Evolutionary conservation across 208 protist genomes (phyloP).

Genomic region (Leishmania gerbilli): DNA sequence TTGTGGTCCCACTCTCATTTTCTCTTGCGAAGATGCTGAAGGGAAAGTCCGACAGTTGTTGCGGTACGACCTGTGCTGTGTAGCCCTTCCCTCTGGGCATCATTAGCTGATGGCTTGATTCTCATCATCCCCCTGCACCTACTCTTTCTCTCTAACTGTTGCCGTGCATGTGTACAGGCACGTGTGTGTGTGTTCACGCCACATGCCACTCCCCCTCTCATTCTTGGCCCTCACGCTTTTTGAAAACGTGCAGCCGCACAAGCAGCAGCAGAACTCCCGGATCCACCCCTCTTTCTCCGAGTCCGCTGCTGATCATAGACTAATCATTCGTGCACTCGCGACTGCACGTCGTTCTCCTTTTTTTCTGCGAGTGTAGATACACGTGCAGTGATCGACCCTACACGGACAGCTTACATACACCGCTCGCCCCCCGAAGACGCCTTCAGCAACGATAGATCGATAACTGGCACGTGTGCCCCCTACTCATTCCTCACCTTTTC

Average conservation of each 20-base stretch:
- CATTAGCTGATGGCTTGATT: background rate
- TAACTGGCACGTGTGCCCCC: background rate
- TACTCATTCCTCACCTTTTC: background rate
- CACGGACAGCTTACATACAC: background rate
- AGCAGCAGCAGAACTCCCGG: background rate
- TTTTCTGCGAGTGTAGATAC: background rate
- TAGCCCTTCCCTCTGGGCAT: background rate
- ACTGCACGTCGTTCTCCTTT: background rate
- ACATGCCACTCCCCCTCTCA: background rate
- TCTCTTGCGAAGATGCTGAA: background rate
- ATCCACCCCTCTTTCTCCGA: background rate
- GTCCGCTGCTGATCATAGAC: conserved; percentile 4
- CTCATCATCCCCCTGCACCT: background rate
- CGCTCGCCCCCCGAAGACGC: background rate
- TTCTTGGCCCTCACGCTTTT: background rate
- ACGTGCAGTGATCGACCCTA: background rate
- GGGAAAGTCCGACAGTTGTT: background rate
- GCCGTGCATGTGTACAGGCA: background rate
- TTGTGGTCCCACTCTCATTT: background rate
- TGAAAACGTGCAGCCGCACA: background rate
- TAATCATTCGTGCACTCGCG: background rate
- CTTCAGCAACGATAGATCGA: background rate
- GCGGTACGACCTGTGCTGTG: background rate
- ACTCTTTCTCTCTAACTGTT: background rate
- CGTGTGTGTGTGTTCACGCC: background rate